These are phyloP conservation scores for Termitomyces sp. DNA, from an alignment of 768 basidiomycete genomes.

Conservation along the genomic window DNA sequence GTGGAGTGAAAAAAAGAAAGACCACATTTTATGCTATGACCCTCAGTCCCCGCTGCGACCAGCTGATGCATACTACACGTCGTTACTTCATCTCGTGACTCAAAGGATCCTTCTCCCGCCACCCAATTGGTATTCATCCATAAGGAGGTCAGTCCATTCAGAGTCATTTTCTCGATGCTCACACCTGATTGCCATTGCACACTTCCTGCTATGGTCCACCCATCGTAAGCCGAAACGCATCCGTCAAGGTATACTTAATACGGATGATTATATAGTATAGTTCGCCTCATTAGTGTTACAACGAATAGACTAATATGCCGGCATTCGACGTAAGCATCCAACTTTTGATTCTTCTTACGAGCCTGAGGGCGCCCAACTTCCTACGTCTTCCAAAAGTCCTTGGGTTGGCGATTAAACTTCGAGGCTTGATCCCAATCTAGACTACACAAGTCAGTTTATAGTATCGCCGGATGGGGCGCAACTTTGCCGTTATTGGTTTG, in stretches of 20 bases:
- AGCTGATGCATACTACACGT: background rate
- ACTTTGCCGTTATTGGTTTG: background rate
- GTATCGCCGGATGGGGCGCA: background rate
- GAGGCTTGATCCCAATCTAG: background rate
- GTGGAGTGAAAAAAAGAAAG: constrained; percentile 2
- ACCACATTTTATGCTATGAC: background rate
- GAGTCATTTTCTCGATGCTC: constrained; percentile 5
- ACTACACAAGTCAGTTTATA: background rate
- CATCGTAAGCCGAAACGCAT: constrained; percentile 1
- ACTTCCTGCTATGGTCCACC: background rate
- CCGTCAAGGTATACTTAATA: background rate
- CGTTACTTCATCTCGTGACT: constrained; percentile 1
- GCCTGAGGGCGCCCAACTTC: background rate
- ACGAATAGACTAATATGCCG: background rate
- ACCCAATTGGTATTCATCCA: constrained; percentile 6
- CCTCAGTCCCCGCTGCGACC: constrained; percentile 7
- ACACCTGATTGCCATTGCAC: constrained; percentile 5
- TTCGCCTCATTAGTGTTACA: background rate
- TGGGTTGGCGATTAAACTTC: background rate
- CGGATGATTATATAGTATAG: background rate
- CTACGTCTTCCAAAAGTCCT: background rate
- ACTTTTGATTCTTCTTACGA: background rate
- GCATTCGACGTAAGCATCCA: constrained; percentile 3
- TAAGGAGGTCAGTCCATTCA: constrained; percentile 3
- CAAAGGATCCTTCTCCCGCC: constrained; percentile 9